phyloP scores from a whole-genome alignment of 495 filamentous ascomycete species.

The Bombardia bombarda region DNA sequence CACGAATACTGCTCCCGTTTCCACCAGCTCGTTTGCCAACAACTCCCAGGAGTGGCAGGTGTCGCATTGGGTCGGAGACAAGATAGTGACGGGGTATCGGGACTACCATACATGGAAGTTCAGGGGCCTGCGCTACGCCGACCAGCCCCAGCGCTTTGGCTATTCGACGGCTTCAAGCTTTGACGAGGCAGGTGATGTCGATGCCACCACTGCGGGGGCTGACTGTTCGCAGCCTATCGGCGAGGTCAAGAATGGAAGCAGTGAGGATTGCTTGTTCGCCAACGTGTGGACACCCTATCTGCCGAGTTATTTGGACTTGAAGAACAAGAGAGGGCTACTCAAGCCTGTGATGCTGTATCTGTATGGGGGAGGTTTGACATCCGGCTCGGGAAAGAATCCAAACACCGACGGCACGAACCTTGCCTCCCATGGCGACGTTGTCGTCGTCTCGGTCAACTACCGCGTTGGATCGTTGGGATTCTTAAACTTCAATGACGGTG shows the following conservation, averaged over 20 bases:
- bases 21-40: constrained; percentile 18
- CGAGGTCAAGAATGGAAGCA: constrained; percentile 20
- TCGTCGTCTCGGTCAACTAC: constrained; percentile 32
- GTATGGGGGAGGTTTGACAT: constrained; percentile 29
- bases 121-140: constrained; percentile 33
- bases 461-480: constrained; percentile 21
- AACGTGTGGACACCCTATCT: constrained; percentile 35
- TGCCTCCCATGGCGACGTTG: constrained; percentile 38
- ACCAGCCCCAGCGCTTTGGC: constrained; percentile 27
- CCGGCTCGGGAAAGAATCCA: constrained; percentile 26
- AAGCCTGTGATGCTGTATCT: constrained; percentile 33
- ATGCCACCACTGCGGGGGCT: constrained; percentile 16
- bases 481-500: constrained; percentile 21
- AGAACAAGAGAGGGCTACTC: constrained; percentile 7
- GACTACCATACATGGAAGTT: constrained; percentile 33
- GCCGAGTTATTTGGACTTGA: too few relatives aligned
- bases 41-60: constrained; percentile 24
- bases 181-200: constrained; percentile 9
- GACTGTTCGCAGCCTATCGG: constrained; percentile 26
- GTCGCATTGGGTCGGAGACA: constrained; percentile 17
- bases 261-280: constrained; percentile 32
- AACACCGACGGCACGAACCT: constrained; percentile 35
- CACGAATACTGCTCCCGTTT: constrained; percentile 28
- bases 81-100: constrained; percentile 28
- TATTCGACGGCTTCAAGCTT: constrained; percentile 19